Percentiles rank a stretch among this genome's conserved stretches.
phyloP scores from a whole-genome alignment of 2,329 filamentous ascomycete species.

The Aspergillus felis region DNA sequence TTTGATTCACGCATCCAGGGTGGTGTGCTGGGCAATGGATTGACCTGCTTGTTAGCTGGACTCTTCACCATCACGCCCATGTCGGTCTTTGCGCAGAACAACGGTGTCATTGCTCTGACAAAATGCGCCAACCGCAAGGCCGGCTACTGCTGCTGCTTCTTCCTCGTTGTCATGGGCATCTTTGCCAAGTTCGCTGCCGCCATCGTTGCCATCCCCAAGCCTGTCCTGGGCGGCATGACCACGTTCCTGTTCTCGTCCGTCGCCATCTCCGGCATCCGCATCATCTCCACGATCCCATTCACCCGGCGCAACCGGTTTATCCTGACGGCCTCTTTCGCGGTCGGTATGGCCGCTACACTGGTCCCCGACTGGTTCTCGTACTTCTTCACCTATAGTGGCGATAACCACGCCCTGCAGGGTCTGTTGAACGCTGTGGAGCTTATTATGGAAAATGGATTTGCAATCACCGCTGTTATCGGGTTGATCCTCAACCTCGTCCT shows the following conservation, averaged over 20 bases:
- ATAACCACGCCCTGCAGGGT: conserved; percentile 66
- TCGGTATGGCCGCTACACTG: conserved; percentile 55
- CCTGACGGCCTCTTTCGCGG: conserved; percentile 57
- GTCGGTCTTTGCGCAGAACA: conserved; percentile 66
- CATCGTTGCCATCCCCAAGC: conserved; percentile 60
- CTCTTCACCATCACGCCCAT: conserved; percentile 66
- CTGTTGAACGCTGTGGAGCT: conserved; percentile 53
- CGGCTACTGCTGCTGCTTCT: conserved; percentile 63
- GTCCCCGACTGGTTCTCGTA: conserved; percentile 47
- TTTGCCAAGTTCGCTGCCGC: conserved; percentile 69
- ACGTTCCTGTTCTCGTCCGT: conserved; percentile 67
- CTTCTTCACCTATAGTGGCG: conserved; percentile 43
- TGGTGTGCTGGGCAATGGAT: conserved; percentile 62
- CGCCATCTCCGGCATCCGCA: conserved; percentile 62
- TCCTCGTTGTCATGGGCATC: conserved; percentile 65
- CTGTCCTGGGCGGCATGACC: conserved; percentile 47
- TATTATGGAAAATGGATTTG: conserved; percentile 61
- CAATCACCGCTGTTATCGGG: conserved; percentile 67
- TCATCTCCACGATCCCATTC: conserved; percentile 60
- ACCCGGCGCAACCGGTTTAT: conserved; percentile 65
- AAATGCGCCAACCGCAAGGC: conserved; percentile 66
- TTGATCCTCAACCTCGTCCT: conserved; percentile 70
- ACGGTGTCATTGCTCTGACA: conserved; percentile 65
- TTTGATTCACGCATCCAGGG: conserved; percentile 69
- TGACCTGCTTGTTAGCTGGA: conserved; percentile 61